Base-by-base conservation (phyloP, 768 basidiomycete species). In the Tricholoma furcatifolium region DNA sequence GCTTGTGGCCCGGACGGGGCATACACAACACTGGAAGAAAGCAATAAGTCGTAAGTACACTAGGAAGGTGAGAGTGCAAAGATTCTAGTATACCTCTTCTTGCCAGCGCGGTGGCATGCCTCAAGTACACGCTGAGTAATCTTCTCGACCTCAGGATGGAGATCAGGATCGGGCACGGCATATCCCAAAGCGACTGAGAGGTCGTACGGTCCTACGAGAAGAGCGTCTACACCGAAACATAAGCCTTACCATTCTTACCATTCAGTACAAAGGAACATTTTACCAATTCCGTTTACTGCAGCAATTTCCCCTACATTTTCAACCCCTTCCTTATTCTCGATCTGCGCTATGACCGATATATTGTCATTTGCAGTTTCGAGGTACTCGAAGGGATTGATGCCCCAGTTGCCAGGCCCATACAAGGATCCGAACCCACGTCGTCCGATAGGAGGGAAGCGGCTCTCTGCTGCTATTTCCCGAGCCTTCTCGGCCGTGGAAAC, bases 401-500 rank as follows among this genome's bases (percentile, higher is more conserved):
- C 77, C 84, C 85, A 88, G 18, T 69, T 69, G 7, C 67, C 72
- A 41, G 83, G 84, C 0, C 83, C 82, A 67, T 81, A 85, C 1
- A 84, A 78, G 57, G 74, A 83, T 1, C 86, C 87, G 58, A 82
- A 84, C 4, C 86, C 87, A 15, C 87, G 77, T 42, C 78, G 72
- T 1, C 87, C 87, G 1, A 47, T 43, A 0, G 85, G 85, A 14
- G 86, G 85, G 60, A 88, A 87, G 12, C 77, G 77, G 49, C 80
- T 73, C 31, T 85, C 85, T 0, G 73, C 55, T 0, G 78, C 84
- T 23, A 87, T 64, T 51, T 83, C 78, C 55, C 59, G 70, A 2
- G 85, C 86, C 57, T 85, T 81, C 18, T 70, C 75, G 5, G 75
- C 77, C 10, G 74, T 82, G 8, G 81, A 82, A 3, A 87, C 76